These are phyloP conservation scores for Kurtzmaniella fragi DNA, from an alignment of 805 yeast genomes.

Conservation along the genomic window DNA sequence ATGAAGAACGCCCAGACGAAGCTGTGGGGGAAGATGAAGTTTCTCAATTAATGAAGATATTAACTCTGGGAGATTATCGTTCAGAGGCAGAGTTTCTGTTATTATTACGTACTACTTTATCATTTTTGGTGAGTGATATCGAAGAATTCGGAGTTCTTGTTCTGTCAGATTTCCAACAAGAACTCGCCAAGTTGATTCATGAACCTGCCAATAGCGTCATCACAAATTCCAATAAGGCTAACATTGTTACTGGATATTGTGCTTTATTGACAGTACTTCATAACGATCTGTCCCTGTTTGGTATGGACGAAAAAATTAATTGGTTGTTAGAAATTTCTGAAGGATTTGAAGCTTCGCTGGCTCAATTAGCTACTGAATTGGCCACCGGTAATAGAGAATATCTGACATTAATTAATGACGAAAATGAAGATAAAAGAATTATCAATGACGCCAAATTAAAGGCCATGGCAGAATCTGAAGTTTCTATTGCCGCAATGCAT, in stretches of 20 bases:
- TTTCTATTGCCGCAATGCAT: constrained; percentile 42
- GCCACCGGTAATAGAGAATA: constrained; percentile 40
- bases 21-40: constrained; percentile 34
- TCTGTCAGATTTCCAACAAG: constrained; percentile 23
- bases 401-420: constrained; percentile 33
- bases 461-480: constrained; percentile 27
- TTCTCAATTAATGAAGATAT: constrained; percentile 27
- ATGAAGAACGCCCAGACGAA: constrained; percentile 31
- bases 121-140: constrained; percentile 43
- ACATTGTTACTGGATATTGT: constrained; percentile 32
- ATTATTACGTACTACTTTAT: constrained; percentile 35
- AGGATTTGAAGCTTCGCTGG: constrained; percentile 26
- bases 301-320: constrained; percentile 41
- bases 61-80: constrained; percentile 27
- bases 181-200: constrained; percentile 22
- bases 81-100: constrained; percentile 37
- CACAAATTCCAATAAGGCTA: constrained; percentile 34
- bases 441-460: constrained; percentile 26
- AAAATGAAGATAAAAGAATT: constrained; percentile 29
- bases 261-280: constrained; percentile 39
- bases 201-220: constrained; percentile 31
- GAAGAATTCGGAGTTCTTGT: constrained; percentile 44
- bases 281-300: constrained; percentile 46
- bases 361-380: constrained; percentile 24
- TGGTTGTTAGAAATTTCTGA: constrained; percentile 43